Evolutionary conservation across 2,329 filamentous ascomycete species (phyloP).

Genomic region (Purpureocillium takamizusanense): DNA sequence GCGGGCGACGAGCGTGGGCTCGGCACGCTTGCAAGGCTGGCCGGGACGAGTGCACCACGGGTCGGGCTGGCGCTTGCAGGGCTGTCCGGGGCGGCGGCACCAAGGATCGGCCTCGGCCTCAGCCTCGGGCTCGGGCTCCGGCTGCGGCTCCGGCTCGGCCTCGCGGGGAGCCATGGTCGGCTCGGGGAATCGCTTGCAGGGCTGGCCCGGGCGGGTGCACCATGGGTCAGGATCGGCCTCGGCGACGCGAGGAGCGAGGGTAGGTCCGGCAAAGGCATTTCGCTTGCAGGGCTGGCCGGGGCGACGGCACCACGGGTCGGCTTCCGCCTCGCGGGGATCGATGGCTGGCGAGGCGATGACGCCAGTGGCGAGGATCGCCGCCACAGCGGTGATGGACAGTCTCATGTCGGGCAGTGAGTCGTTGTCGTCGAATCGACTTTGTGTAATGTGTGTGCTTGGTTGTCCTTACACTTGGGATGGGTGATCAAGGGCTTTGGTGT

Average conservation of each 20-base stretch:
- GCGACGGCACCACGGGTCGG: constrained; percentile 14
- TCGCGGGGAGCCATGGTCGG: not conserved
- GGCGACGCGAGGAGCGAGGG: not conserved
- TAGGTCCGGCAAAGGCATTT: no score
- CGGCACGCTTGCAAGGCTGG: constrained; percentile 21
- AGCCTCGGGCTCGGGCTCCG: constrained; percentile 9
- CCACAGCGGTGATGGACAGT: constrained; percentile 14
- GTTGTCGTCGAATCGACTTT: no score
- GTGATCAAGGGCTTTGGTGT: not conserved
- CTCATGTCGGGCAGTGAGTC: constrained; percentile 13
- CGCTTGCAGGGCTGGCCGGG: constrained; percentile 12
- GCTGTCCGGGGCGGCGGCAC: constrained; percentile 26
- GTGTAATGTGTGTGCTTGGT: no score
- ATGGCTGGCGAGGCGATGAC: constrained; percentile 8
- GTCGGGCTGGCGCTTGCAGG: constrained; percentile 20
- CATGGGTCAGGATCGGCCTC: constrained; percentile 10
- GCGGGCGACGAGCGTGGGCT: constrained; percentile 10
- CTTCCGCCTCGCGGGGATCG: constrained; percentile 10
- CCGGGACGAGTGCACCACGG: constrained; percentile 17
- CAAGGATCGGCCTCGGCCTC: constrained; percentile 17
- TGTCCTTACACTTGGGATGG: no score
- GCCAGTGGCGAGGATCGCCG: constrained; percentile 12
- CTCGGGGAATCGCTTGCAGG: not conserved
- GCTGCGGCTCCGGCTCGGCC: constrained; percentile 13
- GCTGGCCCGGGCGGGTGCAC: constrained; percentile 18